Evolutionary conservation across 1,284 basidiomycete genomes (phyloP), one percentile per base, ranked within the genome.

Genomic region (Malassezia furfur): DNA sequence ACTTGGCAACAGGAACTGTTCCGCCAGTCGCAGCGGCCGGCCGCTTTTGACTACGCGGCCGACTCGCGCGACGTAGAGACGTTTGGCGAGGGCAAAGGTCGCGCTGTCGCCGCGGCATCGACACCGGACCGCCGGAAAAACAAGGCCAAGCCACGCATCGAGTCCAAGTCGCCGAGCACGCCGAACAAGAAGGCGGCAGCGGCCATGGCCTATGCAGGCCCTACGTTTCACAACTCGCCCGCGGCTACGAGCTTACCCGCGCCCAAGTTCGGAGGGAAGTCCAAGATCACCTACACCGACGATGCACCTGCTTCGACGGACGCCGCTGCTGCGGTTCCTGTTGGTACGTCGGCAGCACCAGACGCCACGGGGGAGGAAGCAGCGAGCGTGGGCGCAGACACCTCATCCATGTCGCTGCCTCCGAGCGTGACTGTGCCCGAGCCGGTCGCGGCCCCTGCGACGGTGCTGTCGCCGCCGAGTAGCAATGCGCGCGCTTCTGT

Each of bases 1-100:
- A 57, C 55, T 2, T 57, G 55, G 55, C 55, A 57, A 30, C 55
- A 57, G 32, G 38, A 57, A 34, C 50, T 57, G 15, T 52, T 57
- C 25, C 15, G 37, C 15, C 48, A 57, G 31, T 15, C 30, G 9
- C 22, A 48, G 17, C 22, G 11, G 14, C 46, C 46, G 7, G 30
- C 55, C 22, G 19, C 44, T 3, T 57, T 48, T 40, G 55, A 57
- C 25, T 50, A 31, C 11, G 39, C 50, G 12, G 50, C 36, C 5
- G 49, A 50, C 32, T 38, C 14, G 43, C 41, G 40, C n/a, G 55
- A 57, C 19, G 40, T 34, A 12, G 45, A 57, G 30, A 57, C 55
- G 17, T 57, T 57, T 47, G 55, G 55, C 3, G 47, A 9, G 12
- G 47, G 19, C 5, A 37, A 22, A 6, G 2, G 5, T 12, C 32